Conservation (phyloP, 2,329 filamentous ascomycete species). For the Graphium sp. region DNA sequence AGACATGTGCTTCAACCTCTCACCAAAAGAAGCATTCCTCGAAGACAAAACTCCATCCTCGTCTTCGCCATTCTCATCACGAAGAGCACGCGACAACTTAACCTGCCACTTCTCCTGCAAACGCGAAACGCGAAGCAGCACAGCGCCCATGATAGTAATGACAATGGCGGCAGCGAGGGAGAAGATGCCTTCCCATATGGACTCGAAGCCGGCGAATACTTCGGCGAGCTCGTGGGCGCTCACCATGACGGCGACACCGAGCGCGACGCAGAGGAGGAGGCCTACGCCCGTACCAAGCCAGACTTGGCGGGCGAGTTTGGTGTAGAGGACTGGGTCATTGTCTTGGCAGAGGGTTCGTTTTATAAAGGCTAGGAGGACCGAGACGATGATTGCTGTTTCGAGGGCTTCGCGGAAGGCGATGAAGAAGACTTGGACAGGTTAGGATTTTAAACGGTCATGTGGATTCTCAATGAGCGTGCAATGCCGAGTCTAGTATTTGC, state of each 20-base stretch:
- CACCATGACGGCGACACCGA: slow-evolving; percentile 53
- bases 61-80: too few relatives aligned
- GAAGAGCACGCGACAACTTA: slow-evolving; percentile 52
- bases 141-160: slow-evolving; percentile 57
- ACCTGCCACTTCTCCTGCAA: slow-evolving; percentile 62
- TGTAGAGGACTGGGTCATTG: slow-evolving; percentile 45
- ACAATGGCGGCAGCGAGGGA: slow-evolving; percentile 50
- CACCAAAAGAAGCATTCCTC: slow-evolving; percentile 4
- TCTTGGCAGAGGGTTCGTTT: slow-evolving; percentile 62
- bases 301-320: slow-evolving; percentile 50
- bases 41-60: slow-evolving; percentile 20
- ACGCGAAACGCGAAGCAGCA: slow-evolving; percentile 59
- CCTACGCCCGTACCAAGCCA: slow-evolving; percentile 52
- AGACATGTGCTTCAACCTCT: slow-evolving; percentile 5
- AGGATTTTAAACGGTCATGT: slow-evolving; percentile 52
- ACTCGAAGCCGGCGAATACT: slow-evolving; percentile 42
- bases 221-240: slow-evolving; percentile 54
- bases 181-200: slow-evolving; percentile 61
- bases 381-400: slow-evolving; percentile 72
- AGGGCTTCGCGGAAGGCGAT: slow-evolving; percentile 77
- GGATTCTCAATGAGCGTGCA: too few relatives aligned
- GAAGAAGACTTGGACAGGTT: slow-evolving; percentile 72
- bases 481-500: too few relatives aligned
- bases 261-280: slow-evolving; percentile 44
- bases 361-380: slow-evolving; percentile 70